Conservation (phyloP, 148 eudicot genomes). For the Gaultheria prostrata region DNA sequence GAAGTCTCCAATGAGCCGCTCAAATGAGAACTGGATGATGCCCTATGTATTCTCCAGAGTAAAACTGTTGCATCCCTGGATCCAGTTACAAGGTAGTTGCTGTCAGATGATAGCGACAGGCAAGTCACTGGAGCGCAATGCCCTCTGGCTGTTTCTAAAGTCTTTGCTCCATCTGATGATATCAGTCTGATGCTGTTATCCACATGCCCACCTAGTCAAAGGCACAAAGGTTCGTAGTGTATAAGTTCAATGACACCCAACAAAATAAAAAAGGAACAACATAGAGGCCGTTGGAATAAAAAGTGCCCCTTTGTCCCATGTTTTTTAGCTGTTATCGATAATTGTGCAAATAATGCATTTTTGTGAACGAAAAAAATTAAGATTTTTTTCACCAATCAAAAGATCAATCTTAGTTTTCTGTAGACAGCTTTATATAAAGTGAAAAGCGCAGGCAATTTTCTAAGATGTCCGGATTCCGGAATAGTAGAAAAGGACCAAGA, state of each 20-base stretch:
- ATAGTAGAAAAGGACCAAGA: neutral
- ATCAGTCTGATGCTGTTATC: constrained; percentile 81
- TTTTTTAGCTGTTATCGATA: neutral
- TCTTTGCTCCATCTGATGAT: constrained; percentile 85
- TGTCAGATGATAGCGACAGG: constrained; percentile 71
- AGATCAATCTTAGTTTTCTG: neutral
- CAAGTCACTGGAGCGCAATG: constrained; percentile 99
- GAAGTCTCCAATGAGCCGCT: constrained; percentile 47
- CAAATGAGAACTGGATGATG: constrained; percentile 39
- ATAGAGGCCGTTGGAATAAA: neutral
- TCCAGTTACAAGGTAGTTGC: constrained; percentile 88
- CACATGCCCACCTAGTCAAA: constrained; percentile 80
- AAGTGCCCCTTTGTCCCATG: neutral
- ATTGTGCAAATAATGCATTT: neutral
- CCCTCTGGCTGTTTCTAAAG: constrained; percentile 85
- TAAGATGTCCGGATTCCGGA: neutral
- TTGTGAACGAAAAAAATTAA: neutral
- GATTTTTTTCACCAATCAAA: neutral
- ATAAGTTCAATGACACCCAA: neutral
- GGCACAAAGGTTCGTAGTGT: neutral
- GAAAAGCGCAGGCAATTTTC: neutral
- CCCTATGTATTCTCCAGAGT: constrained; percentile 78
- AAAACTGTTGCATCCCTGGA: constrained; percentile 79
- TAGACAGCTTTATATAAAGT: neutral
- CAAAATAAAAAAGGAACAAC: neutral